Percentiles rank a stretch among this genome's conserved stretches.
These are phyloP conservation scores for Lactifluus subvellereus DNA, from an alignment of 768 basidiomycete genomes.

Conservation along the genomic window DNA sequence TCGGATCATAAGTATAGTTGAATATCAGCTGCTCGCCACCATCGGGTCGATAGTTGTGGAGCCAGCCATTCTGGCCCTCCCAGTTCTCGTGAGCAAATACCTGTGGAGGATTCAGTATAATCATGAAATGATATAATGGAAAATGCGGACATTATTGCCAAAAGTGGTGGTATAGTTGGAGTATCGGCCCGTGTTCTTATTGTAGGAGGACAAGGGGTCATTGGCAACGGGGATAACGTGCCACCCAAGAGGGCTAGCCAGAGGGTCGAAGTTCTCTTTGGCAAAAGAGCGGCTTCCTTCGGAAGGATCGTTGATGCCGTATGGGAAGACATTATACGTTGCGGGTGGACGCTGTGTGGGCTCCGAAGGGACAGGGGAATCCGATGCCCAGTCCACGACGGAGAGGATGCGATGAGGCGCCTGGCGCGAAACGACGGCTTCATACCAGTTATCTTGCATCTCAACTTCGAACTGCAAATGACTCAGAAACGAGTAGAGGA, in stretches of 20 bases:
- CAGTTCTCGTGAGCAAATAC: conserved; percentile 94
- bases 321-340: conserved; percentile 65
- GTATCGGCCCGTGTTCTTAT: conserved; percentile 25
- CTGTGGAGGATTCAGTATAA: conserved; percentile 29
- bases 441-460: conserved; percentile 96
- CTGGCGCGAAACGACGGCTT: conserved; percentile 70
- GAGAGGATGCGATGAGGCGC: conserved; percentile 77
- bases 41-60: conserved; percentile 75
- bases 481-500: not conserved
- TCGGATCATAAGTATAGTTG: conserved; percentile 71
- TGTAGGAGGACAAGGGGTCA: conserved; percentile 48
- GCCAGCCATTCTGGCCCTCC: conserved; percentile 61
- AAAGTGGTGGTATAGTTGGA: conserved; percentile 72
- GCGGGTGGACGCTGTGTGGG: conserved; percentile 30
- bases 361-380: conserved; percentile 46
- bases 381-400: conserved; percentile 93
- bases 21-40: conserved; percentile 53
- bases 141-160: conserved; percentile 68
- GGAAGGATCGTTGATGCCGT: conserved; percentile 82
- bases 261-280: conserved; percentile 64
- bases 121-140: not conserved
- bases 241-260: conserved; percentile 90
- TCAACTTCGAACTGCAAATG: conserved; percentile 71
- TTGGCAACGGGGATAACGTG: conserved; percentile 69
- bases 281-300: conserved; percentile 55